phyloP scores from a whole-genome alignment of 352 stramenopile species.

The Phytophthora colocasiae region DNA sequence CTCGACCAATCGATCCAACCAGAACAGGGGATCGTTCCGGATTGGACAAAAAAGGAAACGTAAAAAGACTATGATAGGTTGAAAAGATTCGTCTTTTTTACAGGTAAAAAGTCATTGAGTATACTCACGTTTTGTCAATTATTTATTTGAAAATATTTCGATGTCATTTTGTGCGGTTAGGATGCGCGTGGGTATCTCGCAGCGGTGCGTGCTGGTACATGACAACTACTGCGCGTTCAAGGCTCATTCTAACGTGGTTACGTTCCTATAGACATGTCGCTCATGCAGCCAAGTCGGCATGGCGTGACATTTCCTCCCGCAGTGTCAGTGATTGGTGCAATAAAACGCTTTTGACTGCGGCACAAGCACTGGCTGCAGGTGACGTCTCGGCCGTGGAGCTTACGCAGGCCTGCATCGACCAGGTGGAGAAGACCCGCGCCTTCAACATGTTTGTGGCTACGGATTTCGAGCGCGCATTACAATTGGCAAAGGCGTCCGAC shows the following conservation, averaged over 20 bases:
- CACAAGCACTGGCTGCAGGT: conserved; percentile 52
- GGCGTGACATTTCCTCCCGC: conserved; percentile 1
- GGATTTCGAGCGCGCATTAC: conserved; percentile 71
- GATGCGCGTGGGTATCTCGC: conserved; percentile 27
- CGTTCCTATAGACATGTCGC: conserved; percentile 11
- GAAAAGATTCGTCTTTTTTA: conserved; percentile 20
- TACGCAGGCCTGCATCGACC: conserved; percentile 73
- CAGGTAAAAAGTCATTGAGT: conserved; percentile 2
- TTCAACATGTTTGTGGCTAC: conserved; percentile 88
- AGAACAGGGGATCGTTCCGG: not conserved
- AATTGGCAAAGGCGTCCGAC: conserved; percentile 84
- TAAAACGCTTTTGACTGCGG: conserved; percentile 59
- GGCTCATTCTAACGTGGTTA: conserved; percentile 3
- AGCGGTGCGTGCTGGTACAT: conserved; percentile 17
- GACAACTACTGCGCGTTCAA: not conserved
- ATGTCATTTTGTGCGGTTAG: conserved; percentile 29
- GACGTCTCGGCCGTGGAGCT: conserved; percentile 69
- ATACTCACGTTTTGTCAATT: not conserved
- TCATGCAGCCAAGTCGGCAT: conserved; percentile 8
- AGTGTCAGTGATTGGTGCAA: conserved; percentile 69
- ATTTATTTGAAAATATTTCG: no score
- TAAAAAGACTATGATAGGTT: conserved; percentile 10
- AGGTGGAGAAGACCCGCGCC: conserved; percentile 68
- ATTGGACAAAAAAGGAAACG: conserved; percentile 1
- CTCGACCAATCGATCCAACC: conserved; percentile 79